A percentile compares a stretch with the other conserved stretches of the same genome.
These are phyloP conservation scores for Lycium ferocissimum DNA, from an alignment of 257 asterid genomes.

Conservation along the genomic window DNA sequence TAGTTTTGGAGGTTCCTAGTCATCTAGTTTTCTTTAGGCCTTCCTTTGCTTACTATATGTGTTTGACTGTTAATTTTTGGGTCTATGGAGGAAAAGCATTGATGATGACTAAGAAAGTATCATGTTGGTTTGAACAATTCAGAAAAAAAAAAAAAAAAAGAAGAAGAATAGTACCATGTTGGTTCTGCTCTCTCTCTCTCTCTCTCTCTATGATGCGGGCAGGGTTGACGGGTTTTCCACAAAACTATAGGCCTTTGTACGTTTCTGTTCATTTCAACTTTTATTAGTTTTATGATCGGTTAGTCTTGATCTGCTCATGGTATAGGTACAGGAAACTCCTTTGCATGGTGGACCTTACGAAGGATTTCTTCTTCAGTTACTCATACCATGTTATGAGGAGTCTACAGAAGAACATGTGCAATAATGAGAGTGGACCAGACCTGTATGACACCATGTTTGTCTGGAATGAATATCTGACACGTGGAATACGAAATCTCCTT, in stretches of 20 bases:
- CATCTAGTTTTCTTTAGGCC: constrained; percentile 7
- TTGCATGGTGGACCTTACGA: constrained; percentile 93
- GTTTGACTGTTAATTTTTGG: constrained; percentile 18
- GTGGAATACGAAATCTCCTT: constrained; percentile 81
- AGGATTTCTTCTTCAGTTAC: constrained; percentile 98
- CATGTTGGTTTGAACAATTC: neutral
- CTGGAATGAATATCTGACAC: constrained; percentile 96
- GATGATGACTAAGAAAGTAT: neutral
- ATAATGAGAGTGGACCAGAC: constrained; percentile 60
- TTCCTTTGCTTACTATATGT: neutral
- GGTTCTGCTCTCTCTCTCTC: neutral
- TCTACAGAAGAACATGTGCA: constrained; percentile 82
- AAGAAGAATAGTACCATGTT: neutral
- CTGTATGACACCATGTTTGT: constrained; percentile 93
- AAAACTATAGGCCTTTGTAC: constrained; percentile 7
- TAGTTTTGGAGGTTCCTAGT: neutral
- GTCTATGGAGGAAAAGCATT: constrained; percentile 6
- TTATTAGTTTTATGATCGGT: neutral
- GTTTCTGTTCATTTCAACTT: constrained; percentile 18
- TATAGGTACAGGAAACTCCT: constrained; percentile 90
- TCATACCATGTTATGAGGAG: constrained; percentile 96
- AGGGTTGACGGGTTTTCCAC: neutral
- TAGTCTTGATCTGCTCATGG: constrained; percentile 38
- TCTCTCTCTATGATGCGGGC: neutral
- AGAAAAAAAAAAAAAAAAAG: neutral